Base-by-base conservation (phyloP, 2,329 filamentous ascomycete genomes). In the Balansia obtecta region DNA sequence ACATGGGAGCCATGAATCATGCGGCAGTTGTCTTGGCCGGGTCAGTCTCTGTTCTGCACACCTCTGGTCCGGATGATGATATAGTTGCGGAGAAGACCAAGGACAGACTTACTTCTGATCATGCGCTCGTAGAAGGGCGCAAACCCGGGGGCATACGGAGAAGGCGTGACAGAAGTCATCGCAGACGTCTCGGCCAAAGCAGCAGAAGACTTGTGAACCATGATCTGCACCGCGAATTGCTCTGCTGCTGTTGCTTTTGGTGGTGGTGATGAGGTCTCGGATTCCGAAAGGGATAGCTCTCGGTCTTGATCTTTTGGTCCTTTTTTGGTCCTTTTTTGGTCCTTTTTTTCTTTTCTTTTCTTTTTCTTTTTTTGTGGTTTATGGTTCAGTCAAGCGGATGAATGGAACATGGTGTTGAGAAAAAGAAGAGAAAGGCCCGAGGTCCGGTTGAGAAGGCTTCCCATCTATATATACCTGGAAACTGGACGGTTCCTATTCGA, bases 21-120 rank as follows among this genome's bases (percentile, higher is more conserved):
- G 32, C 54, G 54, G 42, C 61, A 63, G 52, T 65, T 65, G 42
- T 52, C 62, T 65, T 27, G 18, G n/a, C 30, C 18, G 20, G 10
- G 33, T 37, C 13, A 27, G 33, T 37, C 10, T 37, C 33, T 12
- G 33, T 37, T 37, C 10, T 12, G 33, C n/a, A n/a, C 10, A 15
- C 13, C 13, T 15, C 12, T 2, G 33, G 3, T 9, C 13, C 3
- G 33, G 13, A 11, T 15, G 10, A 37, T 37, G 33, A 37, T 37
- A 37, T 37, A 37, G 10, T 9, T 15, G 13, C 3, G 33, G 33
- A 37, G 22, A 27, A 6, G 22, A 27, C 22, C 3, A 27, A 9
- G 10, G 33, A 3, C 10, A 37, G 12, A 37, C 33, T 37, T 37
- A 37, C 33, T 37, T 15, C 12, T 37, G 8, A 37, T 37, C 33